Percentiles rank a stretch among this genome's conserved stretches.
Conservation (phyloP, 2,329 filamentous ascomycete species). For the Cyclaneusma minus region DNA sequence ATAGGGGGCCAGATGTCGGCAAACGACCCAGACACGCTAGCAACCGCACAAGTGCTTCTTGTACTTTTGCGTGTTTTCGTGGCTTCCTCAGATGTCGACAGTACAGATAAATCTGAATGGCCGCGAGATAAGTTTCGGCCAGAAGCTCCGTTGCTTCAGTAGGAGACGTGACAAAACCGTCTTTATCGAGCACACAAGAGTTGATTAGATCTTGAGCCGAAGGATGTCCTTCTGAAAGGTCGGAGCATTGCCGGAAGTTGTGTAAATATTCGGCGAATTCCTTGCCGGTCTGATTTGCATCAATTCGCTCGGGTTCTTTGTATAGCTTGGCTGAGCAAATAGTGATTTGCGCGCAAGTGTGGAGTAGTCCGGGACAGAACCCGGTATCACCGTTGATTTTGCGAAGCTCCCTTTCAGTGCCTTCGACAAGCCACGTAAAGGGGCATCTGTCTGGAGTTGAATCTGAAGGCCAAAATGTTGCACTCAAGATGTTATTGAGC, state of each 20-base stretch:
- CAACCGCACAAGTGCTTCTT: no score
- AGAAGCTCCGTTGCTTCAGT: conserved; percentile 6
- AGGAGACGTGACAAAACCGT: conserved; percentile 5
- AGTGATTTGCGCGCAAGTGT: conserved; percentile 5
- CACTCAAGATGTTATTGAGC: not conserved
- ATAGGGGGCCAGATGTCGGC: not conserved
- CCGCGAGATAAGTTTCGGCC: conserved; percentile 6
- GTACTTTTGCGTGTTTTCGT: no score
- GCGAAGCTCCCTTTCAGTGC: conserved; percentile 4
- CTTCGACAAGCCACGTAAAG: conserved; percentile 3
- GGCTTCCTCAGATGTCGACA: conserved; percentile 7
- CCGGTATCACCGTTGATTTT: conserved; percentile 7
- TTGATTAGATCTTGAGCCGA: conserved; percentile 3
- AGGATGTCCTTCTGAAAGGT: conserved; percentile 4
- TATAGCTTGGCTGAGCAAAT: not conserved
- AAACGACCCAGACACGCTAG: not conserved
- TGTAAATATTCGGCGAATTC: conserved; percentile 3
- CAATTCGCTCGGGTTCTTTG: conserved; percentile 3
- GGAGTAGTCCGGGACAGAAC: conserved; percentile 6
- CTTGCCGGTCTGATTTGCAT: conserved; percentile 2
- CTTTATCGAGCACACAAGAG: conserved; percentile 5
- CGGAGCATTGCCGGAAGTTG: conserved; percentile 7
- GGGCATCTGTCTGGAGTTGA: not conserved
- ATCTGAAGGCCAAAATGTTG: not conserved
- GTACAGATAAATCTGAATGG: conserved; percentile 8